These are phyloP conservation scores for Quercus aquifolioides DNA, from an alignment of 306 rosid species.

Conservation along the genomic window DNA sequence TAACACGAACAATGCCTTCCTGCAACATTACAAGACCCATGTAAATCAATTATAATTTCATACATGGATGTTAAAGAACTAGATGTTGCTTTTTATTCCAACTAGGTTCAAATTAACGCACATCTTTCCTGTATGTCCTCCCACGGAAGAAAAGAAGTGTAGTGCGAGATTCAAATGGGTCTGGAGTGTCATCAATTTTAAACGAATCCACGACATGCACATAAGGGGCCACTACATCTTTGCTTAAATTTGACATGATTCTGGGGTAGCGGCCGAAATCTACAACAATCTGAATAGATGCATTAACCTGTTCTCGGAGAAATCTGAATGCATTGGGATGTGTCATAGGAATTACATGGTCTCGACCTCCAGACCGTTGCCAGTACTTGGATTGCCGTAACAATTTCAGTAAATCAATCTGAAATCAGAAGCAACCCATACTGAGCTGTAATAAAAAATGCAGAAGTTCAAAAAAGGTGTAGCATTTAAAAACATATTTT, in stretches of 20 bases:
- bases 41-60: constrained; percentile 16
- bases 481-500: background rate
- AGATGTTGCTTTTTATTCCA: constrained; percentile 8
- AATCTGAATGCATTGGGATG: constrained; percentile 99
- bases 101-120: constrained; percentile 35
- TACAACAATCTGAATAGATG: constrained; percentile 84
- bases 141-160: constrained; percentile 87
- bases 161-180: constrained; percentile 78
- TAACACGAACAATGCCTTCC: constrained; percentile 93
- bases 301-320: constrained; percentile 69
- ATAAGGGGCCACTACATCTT: constrained; percentile 87
- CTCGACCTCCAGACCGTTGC: constrained; percentile 80
- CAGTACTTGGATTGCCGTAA: constrained; percentile 70
- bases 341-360: constrained; percentile 89
- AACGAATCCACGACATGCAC: constrained; percentile 92
- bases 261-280: constrained; percentile 91
- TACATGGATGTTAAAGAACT: background rate
- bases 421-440: constrained; percentile 33
- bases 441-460: constrained; percentile 17
- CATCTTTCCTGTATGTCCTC: constrained; percentile 80
- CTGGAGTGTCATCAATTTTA: constrained; percentile 57
- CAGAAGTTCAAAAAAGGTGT: background rate
- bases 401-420: constrained; percentile 70
- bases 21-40: constrained; percentile 36
- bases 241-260: constrained; percentile 73